A percentile compares a stretch with the other conserved stretches of the same genome.
Evolutionary conservation across 495 filamentous ascomycete genomes (phyloP).

Genomic region (Aspergillus mulundensis): DNA sequence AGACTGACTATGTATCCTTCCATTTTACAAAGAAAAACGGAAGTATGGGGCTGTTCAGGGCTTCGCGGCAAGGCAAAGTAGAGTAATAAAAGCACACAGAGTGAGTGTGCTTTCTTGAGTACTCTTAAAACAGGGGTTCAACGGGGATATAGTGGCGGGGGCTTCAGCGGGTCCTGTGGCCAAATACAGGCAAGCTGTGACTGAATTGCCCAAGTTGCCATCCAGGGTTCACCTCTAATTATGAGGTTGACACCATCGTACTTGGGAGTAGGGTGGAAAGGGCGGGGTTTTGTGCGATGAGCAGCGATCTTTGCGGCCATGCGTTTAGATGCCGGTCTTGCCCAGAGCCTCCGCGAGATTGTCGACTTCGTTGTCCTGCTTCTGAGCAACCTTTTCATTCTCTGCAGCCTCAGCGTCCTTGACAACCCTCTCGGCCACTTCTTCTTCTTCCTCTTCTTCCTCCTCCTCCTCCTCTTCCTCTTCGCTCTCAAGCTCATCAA

Average conservation of each 20-base stretch:
- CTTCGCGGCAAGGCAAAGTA: background rate
- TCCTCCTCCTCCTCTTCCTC: slow-evolving; percentile 61
- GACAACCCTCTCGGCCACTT: slow-evolving; percentile 51
- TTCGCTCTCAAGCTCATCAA: slow-evolving; percentile 78
- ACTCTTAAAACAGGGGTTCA: background rate
- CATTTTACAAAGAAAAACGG: background rate
- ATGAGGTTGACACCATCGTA: background rate
- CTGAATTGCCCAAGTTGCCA: background rate
- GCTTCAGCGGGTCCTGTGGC: background rate
- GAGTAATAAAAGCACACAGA: background rate
- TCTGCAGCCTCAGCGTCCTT: slow-evolving; percentile 71
- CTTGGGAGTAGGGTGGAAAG: background rate
- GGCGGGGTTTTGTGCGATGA: background rate
- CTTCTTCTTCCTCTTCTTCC: slow-evolving; percentile 65
- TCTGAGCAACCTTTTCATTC: slow-evolving; percentile 65
- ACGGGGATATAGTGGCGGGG: background rate
- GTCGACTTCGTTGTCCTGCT: slow-evolving; percentile 77
- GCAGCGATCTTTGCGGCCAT: background rate
- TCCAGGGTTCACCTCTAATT: background rate
- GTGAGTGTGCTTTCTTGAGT: background rate
- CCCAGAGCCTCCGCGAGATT: slow-evolving; percentile 68
- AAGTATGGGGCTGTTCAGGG: background rate
- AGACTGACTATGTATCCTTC: background rate
- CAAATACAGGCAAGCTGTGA: background rate
- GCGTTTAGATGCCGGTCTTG: slow-evolving; percentile 48